Conservation (phyloP, 192 early-diverging fungal species). For the Mortierella hygrophila region DNA sequence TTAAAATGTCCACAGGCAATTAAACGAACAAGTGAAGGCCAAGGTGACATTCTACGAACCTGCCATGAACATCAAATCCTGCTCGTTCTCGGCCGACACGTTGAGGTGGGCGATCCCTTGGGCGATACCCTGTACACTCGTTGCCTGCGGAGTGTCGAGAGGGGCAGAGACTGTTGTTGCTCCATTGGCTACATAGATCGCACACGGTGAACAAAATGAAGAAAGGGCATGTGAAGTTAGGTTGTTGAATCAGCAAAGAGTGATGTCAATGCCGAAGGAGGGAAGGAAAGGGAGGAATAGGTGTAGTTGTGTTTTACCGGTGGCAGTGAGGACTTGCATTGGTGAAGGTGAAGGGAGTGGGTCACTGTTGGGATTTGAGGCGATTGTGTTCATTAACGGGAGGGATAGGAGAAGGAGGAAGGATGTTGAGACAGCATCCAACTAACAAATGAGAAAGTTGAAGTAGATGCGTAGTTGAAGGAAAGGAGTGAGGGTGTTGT, state of each 20-base stretch:
- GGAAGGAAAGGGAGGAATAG: not conserved
- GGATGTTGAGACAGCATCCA: not conserved
- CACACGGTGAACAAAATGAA: not conserved
- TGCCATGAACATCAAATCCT: slow-evolving; percentile 50
- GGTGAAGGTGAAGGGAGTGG: not conserved
- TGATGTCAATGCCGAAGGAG: not conserved
- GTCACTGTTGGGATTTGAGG: not conserved
- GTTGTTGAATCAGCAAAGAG: not conserved
- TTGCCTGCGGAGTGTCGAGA: not conserved
- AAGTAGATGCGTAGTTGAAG: not conserved
- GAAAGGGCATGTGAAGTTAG: not conserved
- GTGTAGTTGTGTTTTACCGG: not conserved
- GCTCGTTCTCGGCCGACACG: slow-evolving; percentile 27
- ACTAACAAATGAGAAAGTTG: not conserved
- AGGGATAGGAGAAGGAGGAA: not conserved
- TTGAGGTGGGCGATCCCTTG: slow-evolving; percentile 26
- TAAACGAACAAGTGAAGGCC: no score
- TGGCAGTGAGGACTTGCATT: not conserved
- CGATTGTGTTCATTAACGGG: not conserved
- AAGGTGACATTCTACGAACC: slow-evolving; percentile 11
- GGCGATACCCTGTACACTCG: slow-evolving; percentile 12
- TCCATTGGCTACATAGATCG: not conserved
- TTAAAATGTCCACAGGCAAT: no score
- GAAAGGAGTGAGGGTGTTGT: not conserved
- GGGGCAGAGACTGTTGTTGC: not conserved